Evolutionary conservation across 164 flowering plant species (phyloP), one percentile per base, ranked within the genome.

Genomic region (Houttuynia cordata): DNA sequence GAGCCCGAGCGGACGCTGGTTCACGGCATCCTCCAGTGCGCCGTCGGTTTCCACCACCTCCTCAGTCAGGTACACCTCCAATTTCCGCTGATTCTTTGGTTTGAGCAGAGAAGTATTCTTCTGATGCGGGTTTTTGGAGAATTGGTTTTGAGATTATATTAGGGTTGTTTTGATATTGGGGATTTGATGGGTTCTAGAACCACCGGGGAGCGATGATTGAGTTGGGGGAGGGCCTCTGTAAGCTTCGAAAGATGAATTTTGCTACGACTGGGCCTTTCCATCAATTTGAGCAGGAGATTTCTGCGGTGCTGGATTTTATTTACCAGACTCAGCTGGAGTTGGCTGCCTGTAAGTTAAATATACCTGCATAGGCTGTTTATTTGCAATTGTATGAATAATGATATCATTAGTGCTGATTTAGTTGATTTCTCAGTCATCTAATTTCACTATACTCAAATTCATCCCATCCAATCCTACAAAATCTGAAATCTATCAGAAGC

Each of bases 171-270:
- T 51, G 37, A 54, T 22, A 42, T 57, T 37, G 7, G n/a, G 7
- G n/a, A 14, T 13, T 23, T 40, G 34, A 6, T 24, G 25, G 42
- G 9, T 47, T 54, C 3, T 61, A 88, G 88, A 91, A 91, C 63
- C 97, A 91, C 62, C 81, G 70, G 61, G 97, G 97, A 53, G 97
- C 97, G 0, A 91, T 91, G 97, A 84, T 91, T 90, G 94, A 91
- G 69, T 58, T 91, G 61, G 97, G 96, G 57, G 97, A 91, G 62
- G 96, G 97, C 13, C 39, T 86, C 2, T 81, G 96, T 63, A 91
- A 91, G 79, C 82, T 91, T 12, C 67, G 83, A 58, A 91, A 86
- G 76, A 75, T 91, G 79, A 75, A 86, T 58, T 88, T 86, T 39
- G n/a, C n/a, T n/a, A 58, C 65, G 1, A 70, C 59, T 8, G 96